phyloP scores from a whole-genome alignment of 768 basidiomycete genomes.

The Tulasnella calospora region DNA sequence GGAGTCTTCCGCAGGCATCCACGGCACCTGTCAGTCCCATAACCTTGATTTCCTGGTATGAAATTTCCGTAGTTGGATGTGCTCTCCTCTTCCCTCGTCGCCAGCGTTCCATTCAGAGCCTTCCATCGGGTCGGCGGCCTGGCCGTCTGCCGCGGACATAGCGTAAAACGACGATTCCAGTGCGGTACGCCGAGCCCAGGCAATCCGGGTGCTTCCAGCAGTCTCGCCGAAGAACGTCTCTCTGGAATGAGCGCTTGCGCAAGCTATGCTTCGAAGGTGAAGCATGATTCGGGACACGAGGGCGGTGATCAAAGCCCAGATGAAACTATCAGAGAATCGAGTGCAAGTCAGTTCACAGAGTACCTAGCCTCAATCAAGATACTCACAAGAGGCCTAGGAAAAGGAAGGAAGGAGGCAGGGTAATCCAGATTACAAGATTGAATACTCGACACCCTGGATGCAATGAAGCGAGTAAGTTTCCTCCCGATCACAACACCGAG shows the following conservation, averaged over 20 bases:
- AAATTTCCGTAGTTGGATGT: background rate
- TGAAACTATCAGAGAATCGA: background rate
- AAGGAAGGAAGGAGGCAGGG: background rate
- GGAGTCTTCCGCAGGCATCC: background rate
- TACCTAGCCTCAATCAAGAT: background rate
- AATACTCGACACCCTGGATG: background rate
- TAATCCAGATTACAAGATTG: slow-evolving; percentile 11
- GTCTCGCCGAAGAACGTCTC: background rate
- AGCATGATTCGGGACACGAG: slow-evolving; percentile 12
- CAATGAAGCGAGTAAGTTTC: background rate
- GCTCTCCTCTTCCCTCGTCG: background rate
- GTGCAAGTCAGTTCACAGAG: background rate
- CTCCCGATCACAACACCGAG: background rate
- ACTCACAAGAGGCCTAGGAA: slow-evolving; percentile 3
- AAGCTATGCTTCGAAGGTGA: background rate
- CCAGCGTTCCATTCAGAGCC: background rate
- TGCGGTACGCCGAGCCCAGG: background rate
- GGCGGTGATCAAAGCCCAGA: slow-evolving; percentile 7
- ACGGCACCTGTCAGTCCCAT: background rate
- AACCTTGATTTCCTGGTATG: background rate
- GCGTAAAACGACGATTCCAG: background rate
- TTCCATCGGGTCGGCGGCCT: background rate
- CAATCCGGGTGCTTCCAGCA: background rate
- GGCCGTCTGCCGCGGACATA: background rate
- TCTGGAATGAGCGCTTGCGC: background rate